Conservation (phyloP, 2,329 filamentous ascomycete species). For the Camillea tinctor region DNA sequence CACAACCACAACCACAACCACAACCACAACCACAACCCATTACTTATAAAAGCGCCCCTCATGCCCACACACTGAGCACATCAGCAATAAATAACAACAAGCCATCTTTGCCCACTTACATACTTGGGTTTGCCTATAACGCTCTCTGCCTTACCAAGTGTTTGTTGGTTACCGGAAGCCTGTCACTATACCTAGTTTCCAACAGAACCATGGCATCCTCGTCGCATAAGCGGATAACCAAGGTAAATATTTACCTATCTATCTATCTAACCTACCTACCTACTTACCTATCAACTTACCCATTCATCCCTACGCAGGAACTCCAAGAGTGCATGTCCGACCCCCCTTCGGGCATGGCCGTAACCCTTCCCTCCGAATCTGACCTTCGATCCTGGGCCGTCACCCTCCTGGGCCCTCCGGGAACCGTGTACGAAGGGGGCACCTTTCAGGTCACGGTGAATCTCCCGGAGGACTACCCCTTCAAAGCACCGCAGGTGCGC, state of each 20-base stretch:
- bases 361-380: slow-evolving; percentile 45
- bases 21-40: not conserved
- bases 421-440: slow-evolving; percentile 59
- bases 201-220: slow-evolving; percentile 28
- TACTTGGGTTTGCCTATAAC: no score
- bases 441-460: slow-evolving; percentile 70
- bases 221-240: slow-evolving; percentile 32
- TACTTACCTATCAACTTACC: slow-evolving; percentile 3
- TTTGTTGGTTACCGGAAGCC: no score
- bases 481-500: slow-evolving; percentile 77
- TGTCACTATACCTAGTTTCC: no score
- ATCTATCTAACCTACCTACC: not conserved
- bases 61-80: no score
- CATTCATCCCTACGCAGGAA: slow-evolving; percentile 44
- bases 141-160: no score
- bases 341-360: slow-evolving; percentile 47
- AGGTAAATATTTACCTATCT: slow-evolving; percentile 19
- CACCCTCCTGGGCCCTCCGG: slow-evolving; percentile 43
- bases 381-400: slow-evolving; percentile 55
- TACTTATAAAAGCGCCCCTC: not conserved
- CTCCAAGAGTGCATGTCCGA: slow-evolving; percentile 48
- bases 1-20: no score
- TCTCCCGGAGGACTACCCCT: slow-evolving; percentile 81
- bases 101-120: no score
- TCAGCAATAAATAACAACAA: no score